phyloP scores from a whole-genome alignment of 1,284 basidiomycete species.

The Sanghuangporus sanghuang region DNA sequence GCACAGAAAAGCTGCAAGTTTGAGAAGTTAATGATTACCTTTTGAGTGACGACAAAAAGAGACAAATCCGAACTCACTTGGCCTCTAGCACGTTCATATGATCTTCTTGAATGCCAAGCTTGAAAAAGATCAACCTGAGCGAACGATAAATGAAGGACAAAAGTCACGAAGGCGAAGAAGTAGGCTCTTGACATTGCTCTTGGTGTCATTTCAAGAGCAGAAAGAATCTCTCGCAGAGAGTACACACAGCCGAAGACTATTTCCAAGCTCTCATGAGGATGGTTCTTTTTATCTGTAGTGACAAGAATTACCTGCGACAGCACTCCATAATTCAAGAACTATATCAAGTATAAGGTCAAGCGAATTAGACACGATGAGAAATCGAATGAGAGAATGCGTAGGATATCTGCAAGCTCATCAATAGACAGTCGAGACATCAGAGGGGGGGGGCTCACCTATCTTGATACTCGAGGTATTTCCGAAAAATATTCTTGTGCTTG shows the following conservation, averaged over 20 bases:
- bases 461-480: constrained; percentile 51
- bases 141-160: constrained; percentile 64
- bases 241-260: constrained; percentile 52
- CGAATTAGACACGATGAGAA: constrained; percentile 65
- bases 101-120: constrained; percentile 58
- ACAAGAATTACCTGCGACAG: constrained; percentile 45
- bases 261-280: constrained; percentile 25
- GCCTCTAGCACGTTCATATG: constrained; percentile 62
- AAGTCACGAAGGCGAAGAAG: constrained; percentile 61
- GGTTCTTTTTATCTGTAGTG: constrained; percentile 6
- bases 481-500: constrained; percentile 66
- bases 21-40: neutral
- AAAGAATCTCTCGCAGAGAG: constrained; percentile 55
- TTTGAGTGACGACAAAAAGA: neutral
- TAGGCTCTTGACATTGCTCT: constrained; percentile 55
- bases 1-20: constrained; percentile 54
- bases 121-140: constrained; percentile 64
- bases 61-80: constrained; percentile 22
- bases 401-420: constrained; percentile 34
- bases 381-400: constrained; percentile 52
- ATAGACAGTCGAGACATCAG: neutral
- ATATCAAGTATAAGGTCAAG: constrained; percentile 65
- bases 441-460: constrained; percentile 29
- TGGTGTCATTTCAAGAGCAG: constrained; percentile 38
- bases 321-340: constrained; percentile 53